Base-by-base conservation (phyloP, 306 rosid species). In the Urtica urens region DNA sequence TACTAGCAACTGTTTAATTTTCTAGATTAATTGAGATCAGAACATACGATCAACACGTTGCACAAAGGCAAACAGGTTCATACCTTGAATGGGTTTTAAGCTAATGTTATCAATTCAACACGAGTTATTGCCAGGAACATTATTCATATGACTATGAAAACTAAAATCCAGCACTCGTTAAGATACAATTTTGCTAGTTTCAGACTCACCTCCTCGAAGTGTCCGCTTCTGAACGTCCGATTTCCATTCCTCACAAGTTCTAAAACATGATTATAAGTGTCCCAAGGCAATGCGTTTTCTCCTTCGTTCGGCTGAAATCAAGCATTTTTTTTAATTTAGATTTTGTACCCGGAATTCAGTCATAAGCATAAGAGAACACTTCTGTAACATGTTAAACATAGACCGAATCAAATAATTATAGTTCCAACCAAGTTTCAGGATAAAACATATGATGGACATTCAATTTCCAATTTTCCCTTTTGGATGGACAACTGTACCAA, bases 171-270 rank as follows among this genome's bases (percentile, higher is more conserved):
- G 1, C 2, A 11, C 56, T 31, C 37, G 37, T 13, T 7, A 31
- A 50, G 20, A 9, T 10, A 12, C 27, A 16, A 29, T 7, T 5
- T 21, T 53, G 39, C 39, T 13, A 25, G 28, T 33, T 41, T 7
- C 24, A 43, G 3, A 34, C 6, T 31, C 51, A 90, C 99, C 94
- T 85, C 93, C 66, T 83, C 88, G 58, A 70, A 69, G 31, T 63
- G 70, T 24, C 70, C 67, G 45, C 75, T 80, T 51, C 81, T 71
- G 63, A 81, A 85, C 18, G 86, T 79, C 6, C 3, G 62, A 68
- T 90, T 90, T 31, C 99, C 99, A 34, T 60, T 70, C 65, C 71
- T 79, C 60, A 90, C 87, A 17, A 77, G 80, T 34, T 79, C 68
- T 23, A 73, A 59, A 23, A 90, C 66, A 63, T 77, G 76, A 17